Base-by-base conservation (phyloP, 495 filamentous ascomycete genomes). In the Diplogelasinospora grovesii region DNA sequence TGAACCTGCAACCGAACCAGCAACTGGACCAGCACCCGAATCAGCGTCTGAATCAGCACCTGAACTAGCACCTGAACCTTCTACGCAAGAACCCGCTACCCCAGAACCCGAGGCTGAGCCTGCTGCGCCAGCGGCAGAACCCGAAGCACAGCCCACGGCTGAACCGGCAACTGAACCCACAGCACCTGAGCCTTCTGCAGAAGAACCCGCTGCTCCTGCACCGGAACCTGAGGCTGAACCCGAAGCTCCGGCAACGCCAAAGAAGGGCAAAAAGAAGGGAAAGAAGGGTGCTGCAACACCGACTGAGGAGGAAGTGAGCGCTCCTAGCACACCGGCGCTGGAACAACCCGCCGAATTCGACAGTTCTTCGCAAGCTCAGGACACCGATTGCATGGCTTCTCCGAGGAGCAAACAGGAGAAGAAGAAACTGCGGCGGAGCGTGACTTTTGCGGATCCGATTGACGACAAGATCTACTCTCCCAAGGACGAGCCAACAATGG, bases 371-470 rank as follows among this genome's bases (percentile, higher is more conserved):
- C n/a, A 23, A 11, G 13, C 24, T 4, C 39, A 41, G 16, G 40
- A 36, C 25, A 22, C 36, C 10, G 36, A 43, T 6, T 27, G 11
- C 20, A 10, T 34, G 16, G 25, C 8, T 14, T 10, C 41, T 45
- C 43, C 32, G 20, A 23, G 33, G 24, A 15, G 28, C 37, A 48
- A 48, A 36, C 50, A 46, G 41, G 30, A 35, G 22, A 49, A 46
- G 37, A 50, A 66, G 41, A 65, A 71, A 49, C 60, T 68, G 45
- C 64, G 62, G 37, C 57, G 59, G 45, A 55, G 51, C 32, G 50
- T 56, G 14, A 48, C 34, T 18, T 56, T 53, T 30, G 45, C 52
- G 5, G 44, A 53, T 14, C 56, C 55, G 22, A 36, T 56, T 29
- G 52, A 59, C 31, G 52, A 52, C 43, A 48, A 46, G 3, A 6